Conservation (phyloP, 257 asterid genomes). For the Nicotiana knightiana region DNA sequence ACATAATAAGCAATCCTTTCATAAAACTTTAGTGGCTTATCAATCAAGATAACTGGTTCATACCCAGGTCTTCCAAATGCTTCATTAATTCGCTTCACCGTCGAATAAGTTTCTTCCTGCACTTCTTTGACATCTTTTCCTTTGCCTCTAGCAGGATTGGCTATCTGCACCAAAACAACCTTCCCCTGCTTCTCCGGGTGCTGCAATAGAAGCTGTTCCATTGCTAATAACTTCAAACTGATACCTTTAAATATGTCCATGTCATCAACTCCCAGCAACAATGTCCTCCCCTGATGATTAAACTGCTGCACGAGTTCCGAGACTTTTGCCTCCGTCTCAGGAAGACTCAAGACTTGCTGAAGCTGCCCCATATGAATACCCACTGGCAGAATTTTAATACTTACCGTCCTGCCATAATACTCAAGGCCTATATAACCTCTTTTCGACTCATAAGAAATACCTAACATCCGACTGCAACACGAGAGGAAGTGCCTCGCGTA, state of each 20-base stretch:
- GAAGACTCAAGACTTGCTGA: slow-evolving; percentile 58
- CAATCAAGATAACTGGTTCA: slow-evolving; percentile 65
- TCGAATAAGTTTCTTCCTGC: slow-evolving; percentile 59
- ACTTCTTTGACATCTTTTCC: slow-evolving; percentile 89
- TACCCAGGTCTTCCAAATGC: slow-evolving; percentile 68
- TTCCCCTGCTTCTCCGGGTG: slow-evolving; percentile 88
- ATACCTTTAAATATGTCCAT: slow-evolving; percentile 91
- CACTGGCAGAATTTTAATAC: slow-evolving; percentile 87
- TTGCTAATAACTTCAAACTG: slow-evolving; percentile 71
- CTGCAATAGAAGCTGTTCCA: slow-evolving; percentile 72
- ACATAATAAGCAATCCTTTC: slow-evolving; percentile 79
- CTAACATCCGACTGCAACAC: slow-evolving; percentile 85
- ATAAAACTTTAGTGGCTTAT: slow-evolving; percentile 59
- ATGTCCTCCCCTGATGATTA: slow-evolving; percentile 48
- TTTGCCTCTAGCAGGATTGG: slow-evolving; percentile 80
- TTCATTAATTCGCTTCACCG: slow-evolving; percentile 71
- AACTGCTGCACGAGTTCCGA: slow-evolving; percentile 53
- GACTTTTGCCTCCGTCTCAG: slow-evolving; percentile 58
- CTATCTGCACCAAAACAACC: slow-evolving; percentile 82
- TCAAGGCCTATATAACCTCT: slow-evolving; percentile 88
- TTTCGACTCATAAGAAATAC: slow-evolving; percentile 75
- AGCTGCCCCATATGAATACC: slow-evolving; percentile 92
- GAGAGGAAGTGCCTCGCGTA: slow-evolving; percentile 89
- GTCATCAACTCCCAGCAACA: slow-evolving; percentile 84
- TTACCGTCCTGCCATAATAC: slow-evolving; percentile 85